A percentile compares a stretch with the other conserved stretches of the same genome.
These are phyloP conservation scores for Butyriboletus loyo DNA, from an alignment of 768 basidiomycete genomes.

Conservation along the genomic window DNA sequence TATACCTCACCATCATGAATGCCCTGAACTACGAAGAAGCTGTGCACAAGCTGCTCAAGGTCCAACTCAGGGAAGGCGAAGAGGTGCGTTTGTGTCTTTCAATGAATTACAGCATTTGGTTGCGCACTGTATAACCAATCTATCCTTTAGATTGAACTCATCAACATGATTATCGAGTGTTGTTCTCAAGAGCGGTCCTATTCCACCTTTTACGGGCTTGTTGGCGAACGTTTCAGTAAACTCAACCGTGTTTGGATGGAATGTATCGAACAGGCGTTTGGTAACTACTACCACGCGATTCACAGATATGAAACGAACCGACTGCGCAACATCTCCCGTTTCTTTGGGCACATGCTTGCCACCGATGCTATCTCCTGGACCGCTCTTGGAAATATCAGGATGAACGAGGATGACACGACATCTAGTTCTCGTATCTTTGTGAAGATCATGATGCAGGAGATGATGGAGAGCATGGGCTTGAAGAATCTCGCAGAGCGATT, in stretches of 20 bases:
- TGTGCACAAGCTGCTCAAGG: constrained; percentile 94
- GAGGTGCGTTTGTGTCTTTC: constrained; percentile 58
- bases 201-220: constrained; percentile 93
- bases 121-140: neutral
- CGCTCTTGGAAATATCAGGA: constrained; percentile 76
- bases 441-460: constrained; percentile 94
- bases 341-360: constrained; percentile 90
- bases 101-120: neutral
- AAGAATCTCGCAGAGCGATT: constrained; percentile 86
- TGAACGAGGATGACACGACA: constrained; percentile 98
- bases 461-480: constrained; percentile 92
- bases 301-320: constrained; percentile 99
- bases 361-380: constrained; percentile 90
- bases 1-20: constrained; percentile 99
- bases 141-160: constrained; percentile 74
- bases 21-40: constrained; percentile 98
- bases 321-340: constrained; percentile 92
- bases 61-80: constrained; percentile 87
- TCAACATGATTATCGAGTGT: constrained; percentile 99
- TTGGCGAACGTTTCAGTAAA: constrained; percentile 96
- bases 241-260: constrained; percentile 95
- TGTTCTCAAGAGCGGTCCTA: constrained; percentile 99
- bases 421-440: constrained; percentile 95
- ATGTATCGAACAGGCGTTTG: constrained; percentile 81
- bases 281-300: constrained; percentile 90